Percentiles rank a stretch among this genome's conserved stretches.
phyloP scores from a whole-genome alignment of 1,284 basidiomycete species.

The Ganoderma multipileum region DNA sequence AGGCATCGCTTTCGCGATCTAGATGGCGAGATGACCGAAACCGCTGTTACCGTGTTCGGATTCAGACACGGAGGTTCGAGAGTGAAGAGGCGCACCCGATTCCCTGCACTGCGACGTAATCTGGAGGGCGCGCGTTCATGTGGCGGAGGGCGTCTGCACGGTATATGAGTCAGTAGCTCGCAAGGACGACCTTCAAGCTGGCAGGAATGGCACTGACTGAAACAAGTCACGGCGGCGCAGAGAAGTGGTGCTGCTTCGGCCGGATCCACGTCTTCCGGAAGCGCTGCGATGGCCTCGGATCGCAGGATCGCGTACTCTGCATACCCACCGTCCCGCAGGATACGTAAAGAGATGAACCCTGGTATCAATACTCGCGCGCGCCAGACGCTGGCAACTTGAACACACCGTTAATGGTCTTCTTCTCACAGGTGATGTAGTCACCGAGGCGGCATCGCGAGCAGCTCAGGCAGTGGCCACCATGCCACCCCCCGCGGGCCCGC shows the following conservation, averaged over 20 bases:
- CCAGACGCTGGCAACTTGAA: constrained; percentile 31
- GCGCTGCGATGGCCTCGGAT: constrained; percentile 62
- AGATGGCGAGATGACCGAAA: constrained; percentile 42
- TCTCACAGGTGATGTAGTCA: constrained; percentile 31
- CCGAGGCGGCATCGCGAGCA: constrained; percentile 35
- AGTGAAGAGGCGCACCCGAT: constrained; percentile 34
- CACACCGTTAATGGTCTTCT: constrained; percentile 34
- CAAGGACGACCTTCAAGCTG: neutral
- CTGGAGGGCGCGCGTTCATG: constrained; percentile 35
- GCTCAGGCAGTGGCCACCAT: constrained; percentile 36
- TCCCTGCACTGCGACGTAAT: constrained; percentile 40
- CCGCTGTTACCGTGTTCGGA: constrained; percentile 29
- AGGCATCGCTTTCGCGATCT: constrained; percentile 39
- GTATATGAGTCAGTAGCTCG: neutral
- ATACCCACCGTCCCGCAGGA: constrained; percentile 29
- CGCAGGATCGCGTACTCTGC: constrained; percentile 32
- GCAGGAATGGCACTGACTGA: constrained; percentile 27
- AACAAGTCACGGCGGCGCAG: constrained; percentile 61
- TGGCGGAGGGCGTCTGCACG: constrained; percentile 33
- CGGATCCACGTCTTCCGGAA: constrained; percentile 72
- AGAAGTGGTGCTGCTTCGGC: constrained; percentile 83
- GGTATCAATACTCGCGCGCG: neutral
- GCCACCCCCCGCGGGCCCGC: constrained; percentile 37
- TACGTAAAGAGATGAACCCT: constrained; percentile 14
- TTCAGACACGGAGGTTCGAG: neutral